Evolutionary conservation across 805 yeast genomes (phyloP).

Genomic region (Ogataea thermomethanolica): DNA sequence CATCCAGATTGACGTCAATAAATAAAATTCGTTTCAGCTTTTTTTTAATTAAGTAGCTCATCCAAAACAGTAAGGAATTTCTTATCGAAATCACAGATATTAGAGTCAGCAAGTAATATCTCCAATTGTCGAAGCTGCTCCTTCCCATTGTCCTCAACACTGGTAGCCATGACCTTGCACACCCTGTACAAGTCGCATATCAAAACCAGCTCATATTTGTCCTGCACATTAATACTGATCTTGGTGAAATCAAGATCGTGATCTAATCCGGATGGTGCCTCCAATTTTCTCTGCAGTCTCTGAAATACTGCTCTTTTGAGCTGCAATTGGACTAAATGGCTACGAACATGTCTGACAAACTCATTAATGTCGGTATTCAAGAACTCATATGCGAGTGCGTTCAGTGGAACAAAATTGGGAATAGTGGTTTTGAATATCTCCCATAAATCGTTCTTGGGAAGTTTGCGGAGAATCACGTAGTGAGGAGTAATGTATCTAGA

Average conservation of each 20-base stretch:
- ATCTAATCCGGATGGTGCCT: constrained; percentile 17
- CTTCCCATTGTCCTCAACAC: constrained; percentile 1
- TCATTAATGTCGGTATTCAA: constrained; percentile 23
- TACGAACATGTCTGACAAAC: constrained; percentile 27
- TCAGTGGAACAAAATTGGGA: constrained; percentile 31
- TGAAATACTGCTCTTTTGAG: constrained; percentile 17
- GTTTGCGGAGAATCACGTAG: constrained; percentile 41
- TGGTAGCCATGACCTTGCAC: constrained; percentile 18
- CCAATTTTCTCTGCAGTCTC: constrained; percentile 13
- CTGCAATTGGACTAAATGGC: constrained; percentile 25
- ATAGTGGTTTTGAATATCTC: constrained; percentile 33
- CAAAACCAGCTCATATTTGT: constrained; percentile 21
- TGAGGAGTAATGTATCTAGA: constrained; percentile 40
- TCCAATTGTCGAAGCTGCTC: constrained; percentile 12
- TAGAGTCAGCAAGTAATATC: constrained; percentile 18
- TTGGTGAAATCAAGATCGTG: constrained; percentile 30
- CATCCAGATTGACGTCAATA: not conserved
- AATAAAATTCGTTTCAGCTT: not conserved
- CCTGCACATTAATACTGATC: constrained; percentile 20
- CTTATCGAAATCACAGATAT: constrained; percentile 13
- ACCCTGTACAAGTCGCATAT: constrained; percentile 21
- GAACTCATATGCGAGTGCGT: constrained; percentile 22
- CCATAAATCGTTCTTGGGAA: constrained; percentile 30
- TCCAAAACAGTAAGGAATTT: constrained; percentile 11
- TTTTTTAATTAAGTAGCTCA: not conserved